Percentiles rank a stretch among this genome's conserved stretches.
phyloP scores from a whole-genome alignment of 805 yeast genomes.

The Yamadazyma tumulicola region DNA sequence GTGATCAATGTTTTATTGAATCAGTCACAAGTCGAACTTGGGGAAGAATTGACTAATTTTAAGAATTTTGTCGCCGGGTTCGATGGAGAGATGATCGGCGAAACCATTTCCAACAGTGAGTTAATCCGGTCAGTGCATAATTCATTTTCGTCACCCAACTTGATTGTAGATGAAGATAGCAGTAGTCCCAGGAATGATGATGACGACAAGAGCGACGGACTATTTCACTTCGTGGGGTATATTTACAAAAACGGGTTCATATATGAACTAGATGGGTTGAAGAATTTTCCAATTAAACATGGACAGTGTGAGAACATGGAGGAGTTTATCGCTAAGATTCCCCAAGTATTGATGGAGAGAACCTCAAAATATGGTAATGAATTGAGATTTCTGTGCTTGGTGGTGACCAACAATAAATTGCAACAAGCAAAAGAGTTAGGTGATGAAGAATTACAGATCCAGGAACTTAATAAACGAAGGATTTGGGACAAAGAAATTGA shows the following conservation, averaged over 20 bases:
- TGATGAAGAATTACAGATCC: constrained; percentile 33
- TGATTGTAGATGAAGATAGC: constrained; percentile 45
- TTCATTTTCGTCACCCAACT: constrained; percentile 54
- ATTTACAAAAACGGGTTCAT: constrained; percentile 40
- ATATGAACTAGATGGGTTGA: constrained; percentile 64
- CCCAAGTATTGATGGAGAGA: constrained; percentile 44
- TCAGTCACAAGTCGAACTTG: constrained; percentile 38
- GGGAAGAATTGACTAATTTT: constrained; percentile 46
- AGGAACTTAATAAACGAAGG: constrained; percentile 47
- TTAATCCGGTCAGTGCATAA: constrained; percentile 55
- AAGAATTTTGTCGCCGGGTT: constrained; percentile 48
- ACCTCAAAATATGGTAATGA: constrained; percentile 48
- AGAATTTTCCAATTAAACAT: constrained; percentile 52
- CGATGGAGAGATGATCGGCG: constrained; percentile 58
- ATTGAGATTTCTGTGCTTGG: constrained; percentile 54
- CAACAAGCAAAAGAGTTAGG: constrained; percentile 31
- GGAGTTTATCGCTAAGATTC: constrained; percentile 41
- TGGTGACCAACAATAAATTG: constrained; percentile 50
- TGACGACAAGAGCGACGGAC: constrained; percentile 45
- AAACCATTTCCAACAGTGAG: constrained; percentile 57
- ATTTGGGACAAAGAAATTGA: constrained; percentile 53
- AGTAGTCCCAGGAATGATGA: constrained; percentile 18
- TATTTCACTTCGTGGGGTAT: constrained; percentile 62
- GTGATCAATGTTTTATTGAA: constrained; percentile 53
- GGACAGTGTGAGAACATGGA: constrained; percentile 34